Evolutionary conservation across 2,329 filamentous ascomycete species (phyloP).

Genomic region (Aurifilum marmelostoma): DNA sequence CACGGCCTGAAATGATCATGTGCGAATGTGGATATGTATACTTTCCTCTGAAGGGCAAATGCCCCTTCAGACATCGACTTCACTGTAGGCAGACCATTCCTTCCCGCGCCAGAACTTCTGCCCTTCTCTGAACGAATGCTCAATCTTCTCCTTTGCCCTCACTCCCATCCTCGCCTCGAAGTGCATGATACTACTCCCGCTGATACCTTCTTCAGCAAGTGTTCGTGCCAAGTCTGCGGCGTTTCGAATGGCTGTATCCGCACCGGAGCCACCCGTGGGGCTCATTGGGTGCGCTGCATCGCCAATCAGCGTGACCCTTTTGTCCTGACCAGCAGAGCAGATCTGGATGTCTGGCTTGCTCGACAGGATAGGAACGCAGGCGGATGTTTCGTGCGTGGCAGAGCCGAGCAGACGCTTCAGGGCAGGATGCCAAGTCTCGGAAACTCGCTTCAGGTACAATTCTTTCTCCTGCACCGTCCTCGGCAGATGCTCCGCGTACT

Average conservation of each 20-base stretch:
- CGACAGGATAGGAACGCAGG: conserved; percentile 36
- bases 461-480: conserved; percentile 34
- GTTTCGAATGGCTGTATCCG: conserved; percentile 36
- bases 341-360: conserved; percentile 38
- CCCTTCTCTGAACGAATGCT: conserved; percentile 38
- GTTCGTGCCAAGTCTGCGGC: conserved; percentile 35
- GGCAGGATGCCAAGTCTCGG: conserved; percentile 35
- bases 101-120: conserved; percentile 35
- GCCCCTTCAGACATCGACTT: conserved; percentile 9
- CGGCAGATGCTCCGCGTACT: conserved; percentile 33
- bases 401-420: conserved; percentile 35
- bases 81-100: conserved; percentile 29
- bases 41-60: background rate
- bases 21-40: too few relatives aligned
- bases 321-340: conserved; percentile 23
- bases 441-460: conserved; percentile 30
- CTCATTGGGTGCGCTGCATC: conserved; percentile 34
- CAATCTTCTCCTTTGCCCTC: conserved; percentile 35
- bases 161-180: conserved; percentile 36
- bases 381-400: conserved; percentile 32
- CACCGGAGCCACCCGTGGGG: conserved; percentile 38
- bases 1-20: too few relatives aligned
- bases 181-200: conserved; percentile 25
- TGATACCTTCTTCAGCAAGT: conserved; percentile 33
- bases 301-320: conserved; percentile 33